These are phyloP conservation scores for Zalaria sp. DNA, from an alignment of 2,329 filamentous ascomycete species.

Conservation along the genomic window DNA sequence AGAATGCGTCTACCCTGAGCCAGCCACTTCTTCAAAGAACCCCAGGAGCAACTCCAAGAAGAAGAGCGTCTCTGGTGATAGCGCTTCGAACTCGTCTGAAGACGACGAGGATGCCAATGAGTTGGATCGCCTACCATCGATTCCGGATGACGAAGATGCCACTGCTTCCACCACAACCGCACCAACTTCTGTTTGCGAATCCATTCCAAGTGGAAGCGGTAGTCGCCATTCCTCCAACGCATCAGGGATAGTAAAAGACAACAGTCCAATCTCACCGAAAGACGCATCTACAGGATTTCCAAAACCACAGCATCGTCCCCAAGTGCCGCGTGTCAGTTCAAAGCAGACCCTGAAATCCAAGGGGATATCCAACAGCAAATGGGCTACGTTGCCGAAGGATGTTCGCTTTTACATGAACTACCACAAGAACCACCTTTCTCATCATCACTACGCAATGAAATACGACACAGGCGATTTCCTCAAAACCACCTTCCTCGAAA, in stretches of 20 bases:
- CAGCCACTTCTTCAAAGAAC: slow-evolving; percentile 35
- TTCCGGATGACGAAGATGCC: slow-evolving; percentile 32
- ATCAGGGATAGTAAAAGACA: slow-evolving; percentile 11
- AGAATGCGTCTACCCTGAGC: slow-evolving; percentile 80
- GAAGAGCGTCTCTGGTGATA: slow-evolving; percentile 29
- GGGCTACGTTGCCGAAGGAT: slow-evolving; percentile 36
- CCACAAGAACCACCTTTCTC: slow-evolving; percentile 61
- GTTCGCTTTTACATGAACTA: slow-evolving; percentile 67
- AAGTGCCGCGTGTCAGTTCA: slow-evolving; percentile 4
- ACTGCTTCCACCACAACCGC: slow-evolving; percentile 13
- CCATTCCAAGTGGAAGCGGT: slow-evolving; percentile 1
- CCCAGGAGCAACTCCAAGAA: slow-evolving; percentile 29
- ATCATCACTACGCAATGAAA: slow-evolving; percentile 71
- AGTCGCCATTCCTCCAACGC: slow-evolving; percentile 23
- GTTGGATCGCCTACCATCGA: slow-evolving; percentile 24
- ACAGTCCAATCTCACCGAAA: background rate
- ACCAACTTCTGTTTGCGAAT: slow-evolving; percentile 8
- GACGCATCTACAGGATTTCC: background rate
- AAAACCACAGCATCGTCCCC: background rate
- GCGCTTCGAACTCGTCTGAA: slow-evolving; percentile 36
- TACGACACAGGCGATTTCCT: slow-evolving; percentile 62
- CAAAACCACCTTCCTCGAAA: slow-evolving; percentile 51
- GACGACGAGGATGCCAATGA: slow-evolving; percentile 31
- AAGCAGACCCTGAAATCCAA: slow-evolving; percentile 5
- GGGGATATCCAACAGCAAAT: slow-evolving; percentile 8